Evolutionary conservation across 352 stramenopile species (phyloP), one percentile per base, ranked within the genome.

Genomic region (Albugo candida): DNA sequence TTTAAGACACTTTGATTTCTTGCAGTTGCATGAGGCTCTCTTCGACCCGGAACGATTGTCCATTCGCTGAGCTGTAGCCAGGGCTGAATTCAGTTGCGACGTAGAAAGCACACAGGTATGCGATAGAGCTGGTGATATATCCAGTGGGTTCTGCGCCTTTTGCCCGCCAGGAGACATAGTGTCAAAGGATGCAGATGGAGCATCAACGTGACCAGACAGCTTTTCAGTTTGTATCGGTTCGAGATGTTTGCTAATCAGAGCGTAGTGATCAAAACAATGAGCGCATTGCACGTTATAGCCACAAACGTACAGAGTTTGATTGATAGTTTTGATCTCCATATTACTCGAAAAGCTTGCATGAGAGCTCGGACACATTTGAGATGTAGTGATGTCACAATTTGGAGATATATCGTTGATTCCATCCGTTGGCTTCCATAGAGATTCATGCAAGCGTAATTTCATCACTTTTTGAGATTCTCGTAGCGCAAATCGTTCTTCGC

Each of bases 1-100:
- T 63, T 98, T 98, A 13, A 98, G 70, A 48, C 93, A 98, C 61
- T 96, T 95, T 31, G 91, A 97, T 61, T 96, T 97, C 55, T 97
- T 97, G 68, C 93, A 98, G 44, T 96, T 97, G 68, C 93, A 98
- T 5, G 74, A 73, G 0, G 74, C 70, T 39, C 81, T 83, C 44
- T 78, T 87, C 36, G 51, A 43, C 38, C 34, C 24, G 8, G 24
- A 31, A 31, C 24, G 24, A 31, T 45, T 19, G 53, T 36, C 6
- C 52, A 10, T 3, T 31, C 8, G 3, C 24, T 31, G 24, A 10
- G 24, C 8, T 31, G 24, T 3, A 8, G 24, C 8, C 24, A 31
- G 8, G 3, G 24, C 3, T 31, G 24, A 3, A 10, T 31, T 31
- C 24, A 8, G 8, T 31, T 31, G 24, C 24, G 8, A 8, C 24